A percentile compares a stretch with the other conserved stretches of the same genome.
phyloP scores from a whole-genome alignment of 2,329 filamentous ascomycete species.

The Alternaria infectoria region DNA sequence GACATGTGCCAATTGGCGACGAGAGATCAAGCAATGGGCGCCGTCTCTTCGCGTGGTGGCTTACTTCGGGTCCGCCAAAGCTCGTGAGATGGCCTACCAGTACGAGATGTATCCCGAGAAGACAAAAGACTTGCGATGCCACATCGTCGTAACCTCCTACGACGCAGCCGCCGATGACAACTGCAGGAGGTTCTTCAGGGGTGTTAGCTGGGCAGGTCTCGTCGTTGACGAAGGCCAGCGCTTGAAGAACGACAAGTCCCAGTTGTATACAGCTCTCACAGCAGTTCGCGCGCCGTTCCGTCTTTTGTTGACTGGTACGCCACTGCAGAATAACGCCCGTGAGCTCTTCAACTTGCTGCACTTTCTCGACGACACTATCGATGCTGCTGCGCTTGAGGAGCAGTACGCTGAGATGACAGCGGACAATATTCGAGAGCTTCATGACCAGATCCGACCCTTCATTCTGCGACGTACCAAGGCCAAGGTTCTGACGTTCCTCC shows the following conservation, averaged over 20 bases:
- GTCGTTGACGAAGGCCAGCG: conserved; percentile 96
- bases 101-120: conserved; percentile 82
- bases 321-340: conserved; percentile 91
- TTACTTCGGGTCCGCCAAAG: conserved; percentile 79
- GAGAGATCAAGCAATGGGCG: conserved; percentile 93
- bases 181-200: conserved; percentile 69
- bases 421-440: conserved; percentile 80
- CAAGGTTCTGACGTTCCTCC: conserved; percentile 88
- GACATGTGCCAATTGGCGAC: conserved; percentile 96
- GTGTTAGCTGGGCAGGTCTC: conserved; percentile 82
- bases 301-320: conserved; percentile 84
- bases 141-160: conserved; percentile 94
- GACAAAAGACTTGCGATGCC: conserved; percentile 75
- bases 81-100: conserved; percentile 77
- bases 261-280: conserved; percentile 76
- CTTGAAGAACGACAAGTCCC: conserved; percentile 88
- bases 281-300: conserved; percentile 81
- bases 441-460: conserved; percentile 78
- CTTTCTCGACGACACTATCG: conserved; percentile 77
- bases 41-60: conserved; percentile 87
- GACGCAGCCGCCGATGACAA: conserved; percentile 81
- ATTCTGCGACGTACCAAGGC: conserved; percentile 83
- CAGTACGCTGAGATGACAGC: conserved; percentile 80
- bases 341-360: conserved; percentile 97
- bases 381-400: conserved; percentile 76